These are phyloP conservation scores for Plasmodiophora brassicae DNA, from an alignment of 208 protist genomes.

Conservation along the genomic window DNA sequence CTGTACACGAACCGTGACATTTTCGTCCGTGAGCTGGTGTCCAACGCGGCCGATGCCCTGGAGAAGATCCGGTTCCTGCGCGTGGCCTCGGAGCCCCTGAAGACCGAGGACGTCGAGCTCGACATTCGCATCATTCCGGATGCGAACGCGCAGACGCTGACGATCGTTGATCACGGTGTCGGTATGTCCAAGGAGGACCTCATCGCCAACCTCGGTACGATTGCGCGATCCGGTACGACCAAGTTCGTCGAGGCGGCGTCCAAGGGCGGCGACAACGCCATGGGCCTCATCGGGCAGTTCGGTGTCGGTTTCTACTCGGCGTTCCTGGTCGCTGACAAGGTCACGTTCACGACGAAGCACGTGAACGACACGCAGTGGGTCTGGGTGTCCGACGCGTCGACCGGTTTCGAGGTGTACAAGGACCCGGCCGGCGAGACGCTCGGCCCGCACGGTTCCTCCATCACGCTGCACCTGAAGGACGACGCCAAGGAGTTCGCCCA, in stretches of 20 bases:
- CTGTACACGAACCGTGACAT: conserved; percentile 99
- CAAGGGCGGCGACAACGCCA: conserved; percentile 67
- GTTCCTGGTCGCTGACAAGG: conserved; percentile 96
- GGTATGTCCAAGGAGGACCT: conserved; percentile 99
- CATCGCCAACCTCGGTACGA: conserved; percentile 94
- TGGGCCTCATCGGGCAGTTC: conserved; percentile 99
- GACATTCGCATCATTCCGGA: conserved; percentile 57
- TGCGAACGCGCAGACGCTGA: conserved; percentile 79
- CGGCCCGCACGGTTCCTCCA: conserved; percentile 84
- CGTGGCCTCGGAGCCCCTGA: conserved; percentile 92
- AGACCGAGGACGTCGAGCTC: conserved; percentile 73
- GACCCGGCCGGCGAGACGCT: conserved; percentile 81
- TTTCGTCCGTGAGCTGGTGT: conserved; percentile 99
- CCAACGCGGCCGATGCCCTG: conserved; percentile 97
- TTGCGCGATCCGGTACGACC: conserved; percentile 95
- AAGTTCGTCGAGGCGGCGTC: conserved; percentile 58
- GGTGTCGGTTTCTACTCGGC: conserved; percentile 99
- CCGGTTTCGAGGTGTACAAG: conserved; percentile 84
- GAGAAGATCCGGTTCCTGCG: conserved; percentile 99
- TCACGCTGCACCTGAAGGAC: conserved; percentile 90
- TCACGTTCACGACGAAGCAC: conserved; percentile 84
- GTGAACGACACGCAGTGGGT: conserved; percentile 70
- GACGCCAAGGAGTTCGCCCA: conserved; percentile 91
- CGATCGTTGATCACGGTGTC: conserved; percentile 93
- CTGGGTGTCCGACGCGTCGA: conserved; percentile 93